These are phyloP conservation scores for Sordariomycetes sp. DNA, from an alignment of 2,329 filamentous ascomycete species.

Conservation along the genomic window DNA sequence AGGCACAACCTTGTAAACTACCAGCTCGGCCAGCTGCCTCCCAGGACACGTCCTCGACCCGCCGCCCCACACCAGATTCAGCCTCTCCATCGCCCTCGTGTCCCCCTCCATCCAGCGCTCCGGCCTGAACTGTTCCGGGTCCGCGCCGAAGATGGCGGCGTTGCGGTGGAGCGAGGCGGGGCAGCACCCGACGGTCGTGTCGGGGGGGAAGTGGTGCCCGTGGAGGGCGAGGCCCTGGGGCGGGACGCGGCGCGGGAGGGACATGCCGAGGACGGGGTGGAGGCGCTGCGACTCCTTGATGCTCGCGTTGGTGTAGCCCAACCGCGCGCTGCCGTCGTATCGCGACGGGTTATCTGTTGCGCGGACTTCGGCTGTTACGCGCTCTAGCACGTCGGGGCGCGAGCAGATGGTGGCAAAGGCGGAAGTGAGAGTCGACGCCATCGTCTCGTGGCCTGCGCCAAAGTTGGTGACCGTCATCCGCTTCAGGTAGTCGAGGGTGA, in stretches of 20 bases:
- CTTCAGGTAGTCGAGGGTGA: slow-evolving; percentile 34
- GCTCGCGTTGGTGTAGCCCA: slow-evolving; percentile 29
- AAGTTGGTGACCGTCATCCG: slow-evolving; percentile 45
- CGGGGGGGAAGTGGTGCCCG: slow-evolving; percentile 26
- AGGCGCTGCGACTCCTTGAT: slow-evolving; percentile 41
- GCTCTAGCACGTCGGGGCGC: slow-evolving; percentile 19
- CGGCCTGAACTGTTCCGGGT: slow-evolving; percentile 31
- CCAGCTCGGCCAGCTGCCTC: slow-evolving; percentile 36
- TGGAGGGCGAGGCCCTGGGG: slow-evolving; percentile 23
- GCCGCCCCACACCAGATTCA: slow-evolving; percentile 40
- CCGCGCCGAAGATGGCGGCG: slow-evolving; percentile 33
- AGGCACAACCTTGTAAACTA: slow-evolving; percentile 32
- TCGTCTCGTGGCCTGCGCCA: slow-evolving; percentile 43
- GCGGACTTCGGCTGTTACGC: slow-evolving; percentile 16
- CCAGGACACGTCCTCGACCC: slow-evolving; percentile 40
- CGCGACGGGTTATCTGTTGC: not conserved
- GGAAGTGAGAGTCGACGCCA: slow-evolving; percentile 40
- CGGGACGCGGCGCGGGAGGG: slow-evolving; percentile 34
- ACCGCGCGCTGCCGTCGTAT: slow-evolving; percentile 8
- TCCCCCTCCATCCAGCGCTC: slow-evolving; percentile 32
- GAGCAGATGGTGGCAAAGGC: slow-evolving; percentile 34
- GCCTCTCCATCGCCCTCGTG: slow-evolving; percentile 30
- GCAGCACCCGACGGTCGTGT: slow-evolving; percentile 39
- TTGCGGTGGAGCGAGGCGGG: slow-evolving; percentile 40
- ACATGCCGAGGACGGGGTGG: slow-evolving; percentile 40